Evolutionary conservation across 2,329 filamentous ascomycete species (phyloP).

Genomic region (Claviceps humidiphila): DNA sequence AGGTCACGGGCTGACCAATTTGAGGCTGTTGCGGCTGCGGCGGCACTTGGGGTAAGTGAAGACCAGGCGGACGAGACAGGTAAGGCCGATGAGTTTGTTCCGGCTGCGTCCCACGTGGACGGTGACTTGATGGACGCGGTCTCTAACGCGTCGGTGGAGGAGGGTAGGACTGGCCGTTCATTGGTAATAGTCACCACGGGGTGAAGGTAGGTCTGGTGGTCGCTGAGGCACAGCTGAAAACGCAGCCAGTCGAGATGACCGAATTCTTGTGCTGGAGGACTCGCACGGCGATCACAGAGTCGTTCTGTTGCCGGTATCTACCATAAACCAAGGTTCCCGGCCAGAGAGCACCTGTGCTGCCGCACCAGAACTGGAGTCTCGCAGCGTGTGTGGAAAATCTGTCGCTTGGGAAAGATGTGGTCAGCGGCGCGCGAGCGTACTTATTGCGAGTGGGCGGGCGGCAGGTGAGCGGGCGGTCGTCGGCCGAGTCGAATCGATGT

Average conservation of each 20-base stretch:
- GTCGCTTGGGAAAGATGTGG: not conserved
- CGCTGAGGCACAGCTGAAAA: not conserved
- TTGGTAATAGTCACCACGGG: conserved; percentile 6
- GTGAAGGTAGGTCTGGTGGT: not conserved
- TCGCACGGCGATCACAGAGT: not conserved
- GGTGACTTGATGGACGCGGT: conserved; percentile 4
- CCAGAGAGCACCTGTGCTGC: not conserved
- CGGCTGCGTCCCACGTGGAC: not conserved
- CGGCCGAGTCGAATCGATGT: not conserved
- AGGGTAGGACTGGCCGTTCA: conserved; percentile 8
- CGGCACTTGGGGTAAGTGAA: not conserved
- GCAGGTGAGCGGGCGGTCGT: not conserved
- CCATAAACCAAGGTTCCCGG: no score
- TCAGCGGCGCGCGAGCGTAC: not conserved
- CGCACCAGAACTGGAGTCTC: not conserved
- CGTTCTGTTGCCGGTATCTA: not conserved
- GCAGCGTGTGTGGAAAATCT: not conserved
- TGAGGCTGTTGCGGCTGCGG: not conserved
- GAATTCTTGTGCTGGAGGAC: not conserved
- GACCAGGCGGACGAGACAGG: not conserved
- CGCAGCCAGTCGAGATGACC: not conserved
- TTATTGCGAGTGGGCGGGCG: not conserved
- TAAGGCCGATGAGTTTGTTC: not conserved
- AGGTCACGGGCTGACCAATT: not conserved
- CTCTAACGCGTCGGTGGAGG: conserved; percentile 17